phyloP scores from a whole-genome alignment of 495 filamentous ascomycete species.

The Neurospora discreta region DNA sequence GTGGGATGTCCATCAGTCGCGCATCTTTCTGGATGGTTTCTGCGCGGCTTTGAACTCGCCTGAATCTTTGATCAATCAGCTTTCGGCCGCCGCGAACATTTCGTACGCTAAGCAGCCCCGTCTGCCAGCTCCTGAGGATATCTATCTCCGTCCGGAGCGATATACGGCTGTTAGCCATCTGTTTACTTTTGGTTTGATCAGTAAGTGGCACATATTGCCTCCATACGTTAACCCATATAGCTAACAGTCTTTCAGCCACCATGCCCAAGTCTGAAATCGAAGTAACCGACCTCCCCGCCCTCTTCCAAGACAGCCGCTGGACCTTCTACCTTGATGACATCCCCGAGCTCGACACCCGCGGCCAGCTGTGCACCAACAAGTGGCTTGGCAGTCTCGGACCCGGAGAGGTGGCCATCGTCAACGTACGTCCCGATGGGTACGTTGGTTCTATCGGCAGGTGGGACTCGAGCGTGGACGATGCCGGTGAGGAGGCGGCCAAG shows the following conservation, averaged over 20 bases:
- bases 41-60: slow-evolving; percentile 32
- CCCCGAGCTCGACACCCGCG: slow-evolving; percentile 35
- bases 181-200: slow-evolving; percentile 48
- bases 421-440: slow-evolving; percentile 59
- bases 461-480: slow-evolving; percentile 31
- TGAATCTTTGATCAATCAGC: slow-evolving; percentile 36
- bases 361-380: slow-evolving; percentile 43
- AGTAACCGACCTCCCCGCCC: slow-evolving; percentile 45
- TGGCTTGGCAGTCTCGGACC: slow-evolving; percentile 48
- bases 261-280: slow-evolving; percentile 47
- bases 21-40: slow-evolving; percentile 42
- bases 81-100: slow-evolving; percentile 33
- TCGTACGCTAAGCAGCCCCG: slow-evolving; percentile 45
- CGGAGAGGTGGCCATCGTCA: slow-evolving; percentile 44
- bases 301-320: slow-evolving; percentile 52
- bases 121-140: slow-evolving; percentile 40
- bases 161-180: slow-evolving; percentile 49
- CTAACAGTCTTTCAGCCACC: slow-evolving; percentile 31
- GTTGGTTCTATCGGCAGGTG: slow-evolving; percentile 47
- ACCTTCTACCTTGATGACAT: slow-evolving; percentile 55
- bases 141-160: slow-evolving; percentile 46
- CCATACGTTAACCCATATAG: not conserved
- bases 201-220: slow-evolving; percentile 15
- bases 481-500: slow-evolving; percentile 32
- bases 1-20: slow-evolving; percentile 40